A percentile compares a stretch with the other conserved stretches of the same genome.
Evolutionary conservation across 257 asterid genomes (phyloP).

Genomic region (Solanum pimpinellifolium): DNA sequence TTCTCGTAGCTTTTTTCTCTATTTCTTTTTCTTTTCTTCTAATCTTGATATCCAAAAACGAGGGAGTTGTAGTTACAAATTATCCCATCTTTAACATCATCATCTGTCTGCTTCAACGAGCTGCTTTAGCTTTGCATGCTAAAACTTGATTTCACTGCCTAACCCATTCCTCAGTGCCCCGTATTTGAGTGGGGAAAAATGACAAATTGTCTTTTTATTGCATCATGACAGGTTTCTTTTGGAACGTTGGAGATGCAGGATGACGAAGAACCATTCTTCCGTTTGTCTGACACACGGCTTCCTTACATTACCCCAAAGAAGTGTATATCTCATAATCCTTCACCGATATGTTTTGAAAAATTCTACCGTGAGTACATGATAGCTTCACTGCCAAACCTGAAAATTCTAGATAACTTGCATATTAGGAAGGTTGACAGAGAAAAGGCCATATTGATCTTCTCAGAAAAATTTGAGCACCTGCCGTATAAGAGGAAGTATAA

Average conservation of each 20-base stretch:
- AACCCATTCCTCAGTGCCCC: background rate
- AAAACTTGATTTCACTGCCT: background rate
- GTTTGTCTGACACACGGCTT: conserved; percentile 20
- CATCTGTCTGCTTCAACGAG: background rate
- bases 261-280: conserved; percentile 23
- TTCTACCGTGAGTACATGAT: conserved; percentile 80
- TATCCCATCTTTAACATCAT: background rate
- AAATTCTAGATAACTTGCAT: conserved; percentile 65
- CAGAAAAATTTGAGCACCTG: conserved; percentile 55
- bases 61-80: background rate
- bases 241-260: conserved; percentile 38
- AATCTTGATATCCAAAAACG: background rate
- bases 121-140: background rate
- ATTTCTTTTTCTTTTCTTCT: background rate
- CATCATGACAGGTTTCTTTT: conserved; percentile 36
- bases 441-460: conserved; percentile 41
- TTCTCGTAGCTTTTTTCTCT: background rate
- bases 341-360: conserved; percentile 85
- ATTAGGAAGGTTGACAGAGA: conserved; percentile 51
- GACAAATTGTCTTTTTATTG: background rate
- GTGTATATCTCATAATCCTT: conserved; percentile 43
- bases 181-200: background rate
- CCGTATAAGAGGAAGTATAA: conserved; percentile 54
- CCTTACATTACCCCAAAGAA: conserved; percentile 29
- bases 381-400: conserved; percentile 58